Conservation (phyloP, 441 rosid species). For the Eutrema salsugineum region DNA sequence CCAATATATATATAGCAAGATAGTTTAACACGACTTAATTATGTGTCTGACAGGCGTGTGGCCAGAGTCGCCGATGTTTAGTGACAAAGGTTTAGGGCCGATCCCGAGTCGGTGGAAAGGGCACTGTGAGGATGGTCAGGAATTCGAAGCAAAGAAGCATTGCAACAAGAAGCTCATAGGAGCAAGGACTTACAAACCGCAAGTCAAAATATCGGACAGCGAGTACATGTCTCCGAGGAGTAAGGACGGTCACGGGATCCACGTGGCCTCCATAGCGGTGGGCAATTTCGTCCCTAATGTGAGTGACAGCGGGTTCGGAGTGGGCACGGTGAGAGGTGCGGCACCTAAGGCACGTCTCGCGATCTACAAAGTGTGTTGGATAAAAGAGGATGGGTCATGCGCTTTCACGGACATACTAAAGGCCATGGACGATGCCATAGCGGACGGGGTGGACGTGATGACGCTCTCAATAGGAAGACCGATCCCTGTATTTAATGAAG, state of each 20-base stretch:
- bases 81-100: constrained; percentile 38
- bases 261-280: constrained; percentile 61
- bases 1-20: background rate
- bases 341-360: constrained; percentile 68
- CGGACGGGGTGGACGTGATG: constrained; percentile 55
- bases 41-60: constrained; percentile 40
- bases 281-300: constrained; percentile 46
- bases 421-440: constrained; percentile 53
- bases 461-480: constrained; percentile 54
- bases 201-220: background rate
- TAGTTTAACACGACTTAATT: background rate
- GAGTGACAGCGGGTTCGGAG: constrained; percentile 50
- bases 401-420: constrained; percentile 39
- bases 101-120: constrained; percentile 57
- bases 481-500: constrained; percentile 32
- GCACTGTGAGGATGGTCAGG: constrained; percentile 53
- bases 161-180: constrained; percentile 66
- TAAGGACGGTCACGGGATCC: constrained; percentile 64
- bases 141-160: constrained; percentile 40
- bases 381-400: constrained; percentile 8
- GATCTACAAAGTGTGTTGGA: constrained; percentile 79
- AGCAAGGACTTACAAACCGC: constrained; percentile 53
- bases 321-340: constrained; percentile 68
- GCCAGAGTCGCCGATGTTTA: constrained; percentile 66
- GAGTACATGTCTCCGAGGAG: constrained; percentile 38